Base-by-base conservation (phyloP, 2,329 filamentous ascomycete genomes). In the Aspergillus brunneoviolaceus region DNA sequence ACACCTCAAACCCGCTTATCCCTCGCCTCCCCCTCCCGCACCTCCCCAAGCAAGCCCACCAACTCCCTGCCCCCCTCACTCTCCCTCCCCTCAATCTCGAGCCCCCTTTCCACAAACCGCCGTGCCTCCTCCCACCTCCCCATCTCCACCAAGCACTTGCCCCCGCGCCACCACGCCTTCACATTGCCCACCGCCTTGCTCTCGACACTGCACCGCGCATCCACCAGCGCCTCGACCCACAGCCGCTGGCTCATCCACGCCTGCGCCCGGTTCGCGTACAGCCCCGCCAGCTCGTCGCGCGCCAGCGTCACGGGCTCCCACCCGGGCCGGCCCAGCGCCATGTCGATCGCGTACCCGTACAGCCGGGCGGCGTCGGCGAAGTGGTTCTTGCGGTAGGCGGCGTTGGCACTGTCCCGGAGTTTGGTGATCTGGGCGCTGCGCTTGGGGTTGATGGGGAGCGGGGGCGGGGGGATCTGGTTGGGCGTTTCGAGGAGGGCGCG, bases 141-240 rank as follows among this genome's bases (percentile, higher is more conserved):
- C 95, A 98, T 98, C 85, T 99, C 95, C 66, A 89, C 78, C 72
- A 98, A 77, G 73, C 92, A 96, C 79, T 87, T 87, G 10, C 91
- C 95, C 63, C 91, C 83, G 63, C 95, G 83, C 89, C 92, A 97
- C 92, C 94, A 98, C 0, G 88, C 93, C 85, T 98, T 98, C 1
- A 91, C 87, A 76, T 99, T 98, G 45, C 89, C 92, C 48, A 89
- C 84, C 66, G 87, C 85, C 82, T 94, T 93, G 63, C 91, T 88
- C 81, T 96, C 93, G 49, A 96, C 89, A 74, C 91, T 95, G 31
- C 87, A 85, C 80, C 96, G 89, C 4, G 92, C 93, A 77, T 99
- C 95, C 5, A 92, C 83, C n/a, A 89, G 85, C 5, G 87, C 95
- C 79, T 95, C 92, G 0, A 90, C 84, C 93, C 94, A 98, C 67